A percentile compares a stretch with the other conserved stretches of the same genome.
These are phyloP conservation scores for Crithidia brevicula DNA, from an alignment of 208 protist genomes.

Conservation along the genomic window DNA sequence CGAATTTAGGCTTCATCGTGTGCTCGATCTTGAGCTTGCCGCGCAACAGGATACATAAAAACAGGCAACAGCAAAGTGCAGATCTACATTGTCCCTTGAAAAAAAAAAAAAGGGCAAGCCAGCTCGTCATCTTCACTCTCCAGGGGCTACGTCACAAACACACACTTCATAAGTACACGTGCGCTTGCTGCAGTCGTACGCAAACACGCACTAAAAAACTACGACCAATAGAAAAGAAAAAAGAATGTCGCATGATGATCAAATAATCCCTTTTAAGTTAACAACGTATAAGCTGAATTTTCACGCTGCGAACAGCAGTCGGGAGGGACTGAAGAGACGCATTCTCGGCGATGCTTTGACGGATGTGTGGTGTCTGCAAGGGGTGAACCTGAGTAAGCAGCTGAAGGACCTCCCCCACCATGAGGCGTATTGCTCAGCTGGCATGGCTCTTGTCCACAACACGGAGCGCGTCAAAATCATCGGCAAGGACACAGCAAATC, in stretches of 20 bases:
- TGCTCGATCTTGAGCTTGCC: no score
- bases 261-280: background rate
- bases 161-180: no score
- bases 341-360: background rate
- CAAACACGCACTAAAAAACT: no score
- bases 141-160: no score
- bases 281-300: constrained; percentile 23
- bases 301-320: constrained; percentile 8
- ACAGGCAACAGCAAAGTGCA: no score
- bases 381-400: constrained; percentile 4
- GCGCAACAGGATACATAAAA: no score
- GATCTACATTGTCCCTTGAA: no score
- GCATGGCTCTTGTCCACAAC: constrained; percentile 10
- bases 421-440: background rate
- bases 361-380: constrained; percentile 30
- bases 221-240: background rate
- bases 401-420: constrained; percentile 13
- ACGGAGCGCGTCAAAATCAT: background rate
- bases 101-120: no score
- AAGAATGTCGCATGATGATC: background rate
- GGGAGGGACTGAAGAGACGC: background rate
- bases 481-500: constrained; percentile 1
- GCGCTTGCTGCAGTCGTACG: no score
- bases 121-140: no score
- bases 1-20: no score